These are phyloP conservation scores for Colletotrichum siamense DNA, from an alignment of 2,329 filamentous ascomycete genomes.

Conservation along the genomic window DNA sequence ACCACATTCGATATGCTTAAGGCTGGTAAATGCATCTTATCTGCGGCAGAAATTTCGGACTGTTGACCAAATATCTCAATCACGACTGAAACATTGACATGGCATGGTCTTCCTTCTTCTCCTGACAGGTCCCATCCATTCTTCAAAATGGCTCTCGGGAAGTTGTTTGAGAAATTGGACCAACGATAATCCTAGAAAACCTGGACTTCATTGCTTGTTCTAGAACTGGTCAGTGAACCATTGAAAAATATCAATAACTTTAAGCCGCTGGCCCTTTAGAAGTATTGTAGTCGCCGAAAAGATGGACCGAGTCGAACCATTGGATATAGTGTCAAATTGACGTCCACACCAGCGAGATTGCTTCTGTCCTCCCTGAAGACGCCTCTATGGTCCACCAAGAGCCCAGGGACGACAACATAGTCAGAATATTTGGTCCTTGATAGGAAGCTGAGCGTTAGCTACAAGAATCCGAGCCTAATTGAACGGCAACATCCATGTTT, in stretches of 20 bases:
- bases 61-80: neutral
- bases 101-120: neutral
- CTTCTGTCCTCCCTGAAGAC: neutral
- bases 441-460: neutral
- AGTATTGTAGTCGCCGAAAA: neutral
- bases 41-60: neutral
- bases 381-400: neutral
- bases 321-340: neutral
- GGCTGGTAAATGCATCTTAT: neutral
- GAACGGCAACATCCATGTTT: neutral
- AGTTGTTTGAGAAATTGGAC: neutral
- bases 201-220: neutral
- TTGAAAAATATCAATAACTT: accelerated
- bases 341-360: neutral
- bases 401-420: neutral
- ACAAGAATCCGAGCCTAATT: neutral
- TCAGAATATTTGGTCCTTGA: neutral
- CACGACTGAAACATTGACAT: neutral
- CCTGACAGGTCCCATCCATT: neutral
- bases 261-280: neutral
- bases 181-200: neutral
- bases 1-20: neutral
- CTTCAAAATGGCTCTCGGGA: neutral
- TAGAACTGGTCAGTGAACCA: neutral
- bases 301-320: neutral